phyloP scores from a whole-genome alignment of 208 protist genomes.

The Ichthyophonus hoferi region DNA sequence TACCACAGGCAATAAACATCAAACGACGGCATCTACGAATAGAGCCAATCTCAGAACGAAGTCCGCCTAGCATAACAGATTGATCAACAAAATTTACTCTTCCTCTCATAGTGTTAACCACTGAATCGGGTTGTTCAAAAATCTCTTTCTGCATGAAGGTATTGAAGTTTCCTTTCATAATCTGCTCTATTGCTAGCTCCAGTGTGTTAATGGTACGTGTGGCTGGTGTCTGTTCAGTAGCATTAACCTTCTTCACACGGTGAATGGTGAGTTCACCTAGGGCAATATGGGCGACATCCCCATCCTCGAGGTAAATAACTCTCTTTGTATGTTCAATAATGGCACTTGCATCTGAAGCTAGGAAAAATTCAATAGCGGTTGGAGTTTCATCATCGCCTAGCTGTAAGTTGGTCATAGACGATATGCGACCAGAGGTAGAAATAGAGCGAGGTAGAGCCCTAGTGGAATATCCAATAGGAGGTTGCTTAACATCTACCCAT shows the following conservation, averaged over 20 bases:
- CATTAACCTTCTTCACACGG: slow-evolving; percentile 38
- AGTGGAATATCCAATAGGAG: neutral
- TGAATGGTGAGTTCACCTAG: slow-evolving; percentile 46
- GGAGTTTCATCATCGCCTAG: slow-evolving; percentile 22
- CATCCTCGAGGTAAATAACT: slow-evolving; percentile 87
- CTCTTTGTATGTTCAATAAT: slow-evolving; percentile 80
- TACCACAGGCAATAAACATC: slow-evolving; percentile 88
- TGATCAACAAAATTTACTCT: slow-evolving; percentile 72
- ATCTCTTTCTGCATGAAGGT: slow-evolving; percentile 97
- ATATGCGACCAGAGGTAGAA: slow-evolving; percentile 7
- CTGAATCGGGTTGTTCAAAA: slow-evolving; percentile 83
- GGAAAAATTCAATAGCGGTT: slow-evolving; percentile 70
- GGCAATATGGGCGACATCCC: slow-evolving; percentile 78
- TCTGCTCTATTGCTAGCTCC: slow-evolving; percentile 71
- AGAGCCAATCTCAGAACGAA: slow-evolving; percentile 60
- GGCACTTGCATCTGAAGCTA: slow-evolving; percentile 85
- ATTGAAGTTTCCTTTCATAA: slow-evolving; percentile 79
- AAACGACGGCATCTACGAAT: slow-evolving; percentile 69
- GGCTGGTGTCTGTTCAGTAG: slow-evolving; percentile 27
- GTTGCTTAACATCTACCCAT: neutral
- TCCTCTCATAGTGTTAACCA: slow-evolving; percentile 81
- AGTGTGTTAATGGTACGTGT: slow-evolving; percentile 66
- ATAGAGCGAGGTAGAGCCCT: neutral
- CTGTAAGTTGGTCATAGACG: slow-evolving; percentile 5
- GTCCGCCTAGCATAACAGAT: slow-evolving; percentile 75